phyloP scores from a whole-genome alignment of 208 protist species.

The Acanthamoeba castellanii region DNA sequence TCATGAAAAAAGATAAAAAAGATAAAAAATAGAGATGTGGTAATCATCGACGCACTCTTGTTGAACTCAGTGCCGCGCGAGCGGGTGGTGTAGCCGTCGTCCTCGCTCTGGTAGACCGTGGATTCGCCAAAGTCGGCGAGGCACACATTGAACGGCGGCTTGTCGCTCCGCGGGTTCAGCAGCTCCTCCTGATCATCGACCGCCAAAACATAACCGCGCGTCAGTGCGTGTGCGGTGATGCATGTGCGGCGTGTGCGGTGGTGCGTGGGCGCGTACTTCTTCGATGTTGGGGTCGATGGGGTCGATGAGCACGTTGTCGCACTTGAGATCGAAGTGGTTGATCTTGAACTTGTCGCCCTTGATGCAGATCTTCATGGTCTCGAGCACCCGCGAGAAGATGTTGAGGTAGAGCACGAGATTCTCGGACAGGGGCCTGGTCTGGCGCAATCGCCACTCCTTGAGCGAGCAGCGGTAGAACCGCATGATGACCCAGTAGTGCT shows the following conservation, averaged over 20 bases:
- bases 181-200: constrained; percentile 25
- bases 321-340: constrained; percentile 90
- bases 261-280: background rate
- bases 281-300: constrained; percentile 76
- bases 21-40: too few species aligned
- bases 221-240: background rate
- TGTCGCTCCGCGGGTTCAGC: constrained; percentile 80
- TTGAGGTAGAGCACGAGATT: constrained; percentile 84
- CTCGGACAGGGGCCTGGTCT: constrained; percentile 79
- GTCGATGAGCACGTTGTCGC: constrained; percentile 88
- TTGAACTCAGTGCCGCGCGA: constrained; percentile 91
- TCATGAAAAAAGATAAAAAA: background rate
- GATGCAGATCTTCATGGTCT: constrained; percentile 79
- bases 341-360: constrained; percentile 80
- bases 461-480: constrained; percentile 86
- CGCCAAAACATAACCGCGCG: background rate
- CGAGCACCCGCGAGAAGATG: constrained; percentile 83
- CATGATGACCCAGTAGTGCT: constrained; percentile 92
- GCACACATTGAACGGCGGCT: constrained; percentile 32
- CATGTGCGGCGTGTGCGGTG: background rate
- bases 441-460: constrained; percentile 86
- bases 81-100: constrained; percentile 87
- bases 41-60: constrained; percentile 82
- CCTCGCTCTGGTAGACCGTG: constrained; percentile 84
- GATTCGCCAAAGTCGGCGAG: constrained; percentile 90